Percentiles rank a stretch among this genome's conserved stretches.
phyloP scores from a whole-genome alignment of 2,329 filamentous ascomycete species.

The Trichoderma atrobrunneum region DNA sequence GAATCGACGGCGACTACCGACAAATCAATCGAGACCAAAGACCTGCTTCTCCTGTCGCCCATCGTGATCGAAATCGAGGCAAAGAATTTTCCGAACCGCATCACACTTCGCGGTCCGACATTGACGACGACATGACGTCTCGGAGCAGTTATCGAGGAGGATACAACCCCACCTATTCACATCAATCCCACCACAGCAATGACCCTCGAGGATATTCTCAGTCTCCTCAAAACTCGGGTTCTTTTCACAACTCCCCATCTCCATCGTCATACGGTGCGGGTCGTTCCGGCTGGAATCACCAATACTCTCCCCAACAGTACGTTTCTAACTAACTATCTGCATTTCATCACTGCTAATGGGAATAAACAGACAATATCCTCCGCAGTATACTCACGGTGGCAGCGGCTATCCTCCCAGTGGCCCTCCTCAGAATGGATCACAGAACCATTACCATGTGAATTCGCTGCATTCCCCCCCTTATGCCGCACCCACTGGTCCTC shows the following conservation, averaged over 20 bases:
- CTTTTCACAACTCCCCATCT: conserved; percentile 46
- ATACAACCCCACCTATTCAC: conserved; percentile 39
- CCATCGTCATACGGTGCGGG: conserved; percentile 42
- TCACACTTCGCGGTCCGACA: conserved; percentile 47
- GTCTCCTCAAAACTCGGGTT: conserved; percentile 43
- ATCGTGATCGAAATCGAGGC: conserved; percentile 31
- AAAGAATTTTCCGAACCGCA: conserved; percentile 31
- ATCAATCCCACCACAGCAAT: conserved; percentile 37
- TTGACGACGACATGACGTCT: conserved; percentile 50
- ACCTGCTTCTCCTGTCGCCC: conserved; percentile 29
- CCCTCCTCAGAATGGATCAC: conserved; percentile 30
- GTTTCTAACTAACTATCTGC: conserved; percentile 23
- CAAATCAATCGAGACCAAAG: conserved; percentile 25
- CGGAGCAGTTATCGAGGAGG: conserved; percentile 43
- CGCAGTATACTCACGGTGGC: conserved; percentile 54
- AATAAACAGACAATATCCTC: conserved; percentile 55
- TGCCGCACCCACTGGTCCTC: conserved; percentile 53
- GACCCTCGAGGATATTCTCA: conserved; percentile 40
- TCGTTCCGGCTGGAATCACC: conserved; percentile 40
- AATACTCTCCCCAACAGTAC: conserved; percentile 43
- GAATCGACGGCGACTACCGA: conserved; percentile 25
- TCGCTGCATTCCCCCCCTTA: conserved; percentile 50
- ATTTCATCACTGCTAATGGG: conserved; percentile 14
- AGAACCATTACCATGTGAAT: conserved; percentile 51
- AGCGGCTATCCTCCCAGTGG: conserved; percentile 50